A percentile compares a stretch with the other conserved stretches of the same genome.
These are phyloP conservation scores for Penicillium sp. DNA, from an alignment of 2,329 filamentous ascomycete species.

Conservation along the genomic window DNA sequence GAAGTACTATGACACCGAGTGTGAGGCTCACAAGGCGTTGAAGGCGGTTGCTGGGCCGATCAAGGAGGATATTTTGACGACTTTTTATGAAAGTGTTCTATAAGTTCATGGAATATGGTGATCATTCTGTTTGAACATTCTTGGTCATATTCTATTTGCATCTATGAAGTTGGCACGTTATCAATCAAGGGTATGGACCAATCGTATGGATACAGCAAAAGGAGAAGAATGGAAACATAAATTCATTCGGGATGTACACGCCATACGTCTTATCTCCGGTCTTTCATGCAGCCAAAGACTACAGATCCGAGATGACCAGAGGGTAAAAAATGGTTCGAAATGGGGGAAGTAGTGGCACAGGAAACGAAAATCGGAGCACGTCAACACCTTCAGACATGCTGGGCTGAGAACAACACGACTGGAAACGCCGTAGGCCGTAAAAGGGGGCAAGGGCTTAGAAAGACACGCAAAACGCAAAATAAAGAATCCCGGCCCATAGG, in stretches of 20 bases:
- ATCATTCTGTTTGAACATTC: too few relatives aligned
- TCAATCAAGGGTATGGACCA: too few relatives aligned
- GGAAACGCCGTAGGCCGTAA: conserved; percentile 10
- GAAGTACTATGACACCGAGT: conserved; percentile 61
- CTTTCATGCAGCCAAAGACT: background rate
- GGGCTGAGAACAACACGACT: conserved; percentile 8
- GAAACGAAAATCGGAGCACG: conserved; percentile 7
- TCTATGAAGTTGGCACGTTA: too few relatives aligned
- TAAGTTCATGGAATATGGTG: conserved; percentile 13
- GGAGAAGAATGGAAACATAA: conserved; percentile 2
- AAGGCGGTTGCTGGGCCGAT: conserved; percentile 31
- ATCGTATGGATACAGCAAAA: background rate
- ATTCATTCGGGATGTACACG: conserved; percentile 25
- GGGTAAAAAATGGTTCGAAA: conserved; percentile 5
- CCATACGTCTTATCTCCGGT: conserved; percentile 20
- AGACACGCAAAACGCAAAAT: background rate
- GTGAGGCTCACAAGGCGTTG: conserved; percentile 51
- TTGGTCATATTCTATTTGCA: too few relatives aligned
- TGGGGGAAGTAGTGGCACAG: conserved; percentile 7
- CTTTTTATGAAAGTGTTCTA: conserved; percentile 35
- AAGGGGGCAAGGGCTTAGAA: background rate
- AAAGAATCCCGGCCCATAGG: conserved; percentile 16
- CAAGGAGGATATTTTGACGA: conserved; percentile 35
- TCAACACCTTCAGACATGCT: conserved; percentile 15
- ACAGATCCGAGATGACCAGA: conserved; percentile 3